Conservation (phyloP, 148 eudicot genomes). For the Cornus florida region DNA sequence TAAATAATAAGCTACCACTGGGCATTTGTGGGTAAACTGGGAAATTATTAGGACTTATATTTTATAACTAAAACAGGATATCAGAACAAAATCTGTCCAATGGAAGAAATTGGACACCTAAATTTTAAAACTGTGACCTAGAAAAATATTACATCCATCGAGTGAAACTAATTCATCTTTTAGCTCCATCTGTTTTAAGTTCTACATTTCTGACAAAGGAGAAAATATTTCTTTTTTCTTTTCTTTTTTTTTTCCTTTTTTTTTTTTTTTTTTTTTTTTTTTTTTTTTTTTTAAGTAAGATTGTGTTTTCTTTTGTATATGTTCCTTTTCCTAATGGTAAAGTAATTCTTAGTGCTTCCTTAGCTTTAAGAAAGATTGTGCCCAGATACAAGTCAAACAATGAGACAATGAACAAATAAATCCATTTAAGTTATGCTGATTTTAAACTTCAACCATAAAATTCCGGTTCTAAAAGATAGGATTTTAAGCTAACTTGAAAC, state of each 20-base stretch:
- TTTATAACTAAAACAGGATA: background rate
- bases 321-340: background rate
- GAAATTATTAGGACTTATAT: background rate
- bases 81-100: background rate
- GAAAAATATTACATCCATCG: background rate
- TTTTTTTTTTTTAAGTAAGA: background rate
- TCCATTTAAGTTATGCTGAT: background rate
- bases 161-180: slow-evolving; percentile 1
- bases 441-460: background rate
- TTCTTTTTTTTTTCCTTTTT: too few species aligned
- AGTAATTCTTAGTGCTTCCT: background rate
- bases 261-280: too few species aligned
- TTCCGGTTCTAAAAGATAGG: background rate
- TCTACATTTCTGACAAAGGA: background rate
- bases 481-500: background rate
- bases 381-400: background rate
- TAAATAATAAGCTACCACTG: background rate
- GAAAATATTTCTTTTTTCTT: background rate
- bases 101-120: background rate
- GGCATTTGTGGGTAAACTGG: too few species aligned
- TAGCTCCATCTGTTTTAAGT: background rate
- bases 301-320: background rate
- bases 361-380: background rate
- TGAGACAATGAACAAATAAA: background rate
- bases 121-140: background rate